Percentiles rank a stretch among this genome's conserved stretches.
These are phyloP conservation scores for Pistacia integerrima DNA, from an alignment of 345 rosid species.

Conservation along the genomic window DNA sequence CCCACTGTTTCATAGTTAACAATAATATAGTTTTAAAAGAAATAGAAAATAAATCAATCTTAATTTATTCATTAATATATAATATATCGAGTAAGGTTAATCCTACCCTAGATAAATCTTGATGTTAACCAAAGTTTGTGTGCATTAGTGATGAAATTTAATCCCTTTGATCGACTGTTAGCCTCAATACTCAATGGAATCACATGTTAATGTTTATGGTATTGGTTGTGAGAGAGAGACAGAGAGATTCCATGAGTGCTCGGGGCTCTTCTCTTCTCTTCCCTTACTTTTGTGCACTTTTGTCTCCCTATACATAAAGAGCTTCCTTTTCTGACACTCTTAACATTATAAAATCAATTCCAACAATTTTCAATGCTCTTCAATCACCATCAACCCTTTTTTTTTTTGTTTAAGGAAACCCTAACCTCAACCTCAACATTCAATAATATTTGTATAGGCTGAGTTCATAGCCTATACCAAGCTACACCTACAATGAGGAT, in stretches of 20 bases:
- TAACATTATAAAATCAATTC: background rate
- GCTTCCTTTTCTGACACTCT: background rate
- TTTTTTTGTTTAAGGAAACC: conserved; percentile 28
- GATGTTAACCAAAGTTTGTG: too few species aligned
- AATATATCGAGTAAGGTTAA: too few species aligned
- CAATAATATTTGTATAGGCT: background rate
- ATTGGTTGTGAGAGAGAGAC: background rate
- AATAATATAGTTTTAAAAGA: too few species aligned
- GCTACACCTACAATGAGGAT: background rate
- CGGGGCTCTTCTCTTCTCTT: background rate
- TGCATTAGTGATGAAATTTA: too few species aligned
- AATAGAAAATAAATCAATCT: too few species aligned
- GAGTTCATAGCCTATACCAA: background rate
- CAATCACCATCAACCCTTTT: conserved; percentile 10
- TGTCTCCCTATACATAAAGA: background rate
- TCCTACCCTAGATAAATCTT: too few species aligned
- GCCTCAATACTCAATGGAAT: background rate
- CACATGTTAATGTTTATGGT: background rate
- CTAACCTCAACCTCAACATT: background rate
- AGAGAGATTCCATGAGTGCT: conserved; percentile 8
- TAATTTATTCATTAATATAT: too few species aligned
- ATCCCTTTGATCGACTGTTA: background rate
- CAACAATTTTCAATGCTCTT: background rate
- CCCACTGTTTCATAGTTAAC: too few species aligned
- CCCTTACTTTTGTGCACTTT: background rate